These are phyloP conservation scores for Sarocladium brachiariae DNA, from an alignment of 2,329 filamentous ascomycete species.

Conservation along the genomic window DNA sequence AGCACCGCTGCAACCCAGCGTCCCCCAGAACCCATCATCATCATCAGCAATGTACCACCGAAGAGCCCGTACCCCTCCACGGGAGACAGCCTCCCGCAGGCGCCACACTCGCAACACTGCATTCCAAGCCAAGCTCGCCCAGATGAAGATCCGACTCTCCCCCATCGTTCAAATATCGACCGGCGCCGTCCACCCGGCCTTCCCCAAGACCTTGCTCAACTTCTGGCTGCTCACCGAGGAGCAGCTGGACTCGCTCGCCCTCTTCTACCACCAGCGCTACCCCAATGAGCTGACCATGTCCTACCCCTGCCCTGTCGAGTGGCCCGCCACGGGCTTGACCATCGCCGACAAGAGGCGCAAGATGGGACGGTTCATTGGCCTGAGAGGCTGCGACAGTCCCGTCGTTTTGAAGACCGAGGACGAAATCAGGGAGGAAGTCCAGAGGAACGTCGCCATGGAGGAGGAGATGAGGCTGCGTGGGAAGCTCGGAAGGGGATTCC, in stretches of 20 bases:
- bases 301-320: conserved; percentile 64
- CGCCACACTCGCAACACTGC: conserved; percentile 36
- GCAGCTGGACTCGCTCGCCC: conserved; percentile 62
- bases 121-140: conserved; percentile 54
- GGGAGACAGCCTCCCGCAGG: conserved; percentile 12
- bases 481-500: conserved; percentile 27
- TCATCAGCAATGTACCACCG: conserved; percentile 23
- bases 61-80: neutral
- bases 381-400: conserved; percentile 48
- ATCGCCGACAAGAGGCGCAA: conserved; percentile 64
- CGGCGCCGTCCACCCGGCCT: conserved; percentile 56
- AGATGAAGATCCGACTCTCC: conserved; percentile 59
- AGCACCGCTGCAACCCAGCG: neutral
- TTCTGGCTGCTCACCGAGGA: conserved; percentile 68
- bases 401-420: conserved; percentile 34
- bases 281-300: conserved; percentile 45
- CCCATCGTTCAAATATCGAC: conserved; percentile 59
- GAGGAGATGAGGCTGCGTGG: conserved; percentile 42
- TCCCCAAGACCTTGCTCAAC: conserved; percentile 59
- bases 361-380: conserved; percentile 67
- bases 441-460: conserved; percentile 28
- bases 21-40: conserved; percentile 13
- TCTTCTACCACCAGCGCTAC: conserved; percentile 66
- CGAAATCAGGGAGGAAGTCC: conserved; percentile 38
- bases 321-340: conserved; percentile 41